phyloP scores from a whole-genome alignment of 345 rosid genomes.

The Hypericum androsaemum region DNA sequence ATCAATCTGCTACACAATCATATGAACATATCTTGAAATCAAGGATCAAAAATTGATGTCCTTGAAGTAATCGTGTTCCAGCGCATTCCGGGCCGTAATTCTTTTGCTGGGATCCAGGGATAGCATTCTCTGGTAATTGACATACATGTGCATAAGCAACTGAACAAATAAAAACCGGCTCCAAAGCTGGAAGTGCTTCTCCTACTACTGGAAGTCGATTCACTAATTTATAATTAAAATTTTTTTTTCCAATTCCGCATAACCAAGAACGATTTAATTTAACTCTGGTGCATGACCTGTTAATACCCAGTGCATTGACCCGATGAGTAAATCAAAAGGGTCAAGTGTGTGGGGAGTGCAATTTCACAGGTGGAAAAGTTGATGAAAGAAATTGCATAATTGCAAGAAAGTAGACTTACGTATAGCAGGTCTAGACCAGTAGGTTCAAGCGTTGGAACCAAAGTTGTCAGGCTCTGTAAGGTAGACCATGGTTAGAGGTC shows the following conservation, averaged over 20 bases:
- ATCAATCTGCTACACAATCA: no score
- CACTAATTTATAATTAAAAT: not conserved
- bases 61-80: constrained; percentile 10
- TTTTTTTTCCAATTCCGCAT: no score
- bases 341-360: no score
- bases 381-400: not conserved
- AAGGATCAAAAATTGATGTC: not conserved
- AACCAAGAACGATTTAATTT: no score
- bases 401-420: constrained; percentile 1
- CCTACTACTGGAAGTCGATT: not conserved
- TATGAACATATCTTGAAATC: no score
- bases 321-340: no score
- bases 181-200: not conserved
- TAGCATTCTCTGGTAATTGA: constrained; percentile 6
- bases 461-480: constrained; percentile 2
- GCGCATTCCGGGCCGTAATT: constrained; percentile 4
- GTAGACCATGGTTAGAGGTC: not conserved
- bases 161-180: not conserved
- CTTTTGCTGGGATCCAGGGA: constrained; percentile 9
- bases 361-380: no score
- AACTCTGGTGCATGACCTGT: no score
- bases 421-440: constrained; percentile 7
- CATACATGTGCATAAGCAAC: not conserved
- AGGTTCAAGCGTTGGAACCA: constrained; percentile 9
- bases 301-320: no score